Base-by-base conservation (phyloP, 225 moss, liverwort and hornwort species). In the Pseudisothecium myosuroides region DNA sequence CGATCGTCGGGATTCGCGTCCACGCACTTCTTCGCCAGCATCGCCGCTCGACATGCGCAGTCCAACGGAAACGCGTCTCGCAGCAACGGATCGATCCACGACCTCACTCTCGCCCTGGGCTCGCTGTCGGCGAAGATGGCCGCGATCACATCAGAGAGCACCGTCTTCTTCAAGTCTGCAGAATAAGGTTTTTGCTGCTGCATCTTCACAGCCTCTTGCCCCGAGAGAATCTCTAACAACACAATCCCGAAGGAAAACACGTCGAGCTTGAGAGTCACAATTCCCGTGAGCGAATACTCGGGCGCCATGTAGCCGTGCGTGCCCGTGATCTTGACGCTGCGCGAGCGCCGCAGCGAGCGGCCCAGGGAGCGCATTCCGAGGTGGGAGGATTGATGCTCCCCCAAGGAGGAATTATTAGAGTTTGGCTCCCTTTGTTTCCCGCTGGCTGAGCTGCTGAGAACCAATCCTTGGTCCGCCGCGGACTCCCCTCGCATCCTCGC, bases 251-350 rank as follows among this genome's bases (percentile, higher is more conserved):
- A 97, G 21, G 96, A 91, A 81, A 92, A 98, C 12, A 97, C 96
- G 81, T 97, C 98, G 45, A 95, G 88, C 88, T 98, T 98, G 36
- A 93, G 71, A 3, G 96, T 94, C 68, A 97, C 92, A 50, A 87
- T 61, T 37, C 97, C 98, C 10, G 87, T 82, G 37, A 91, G 89
- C 17, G 92, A 85, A 85, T 97, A 98, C 93, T 98, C 98, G 5
- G 98, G 98, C 18, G 98, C 96, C 98, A 98, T 97, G 88, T 98
- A 98, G 54, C 98, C 97, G 39, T 94, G 92, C 62, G 97, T 98
- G 47, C 98, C 98, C 14, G 95, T 93, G 72, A 98, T 94, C 91
- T 94, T 96, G 80, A 94, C 92, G 92, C 98, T 98, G 28, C 96
- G 95, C 10, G 96, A 92, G 61, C 96, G 94, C 52, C 90, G 89